phyloP scores from a whole-genome alignment of 139 green algal species.

The Chlorella sp. region DNA sequence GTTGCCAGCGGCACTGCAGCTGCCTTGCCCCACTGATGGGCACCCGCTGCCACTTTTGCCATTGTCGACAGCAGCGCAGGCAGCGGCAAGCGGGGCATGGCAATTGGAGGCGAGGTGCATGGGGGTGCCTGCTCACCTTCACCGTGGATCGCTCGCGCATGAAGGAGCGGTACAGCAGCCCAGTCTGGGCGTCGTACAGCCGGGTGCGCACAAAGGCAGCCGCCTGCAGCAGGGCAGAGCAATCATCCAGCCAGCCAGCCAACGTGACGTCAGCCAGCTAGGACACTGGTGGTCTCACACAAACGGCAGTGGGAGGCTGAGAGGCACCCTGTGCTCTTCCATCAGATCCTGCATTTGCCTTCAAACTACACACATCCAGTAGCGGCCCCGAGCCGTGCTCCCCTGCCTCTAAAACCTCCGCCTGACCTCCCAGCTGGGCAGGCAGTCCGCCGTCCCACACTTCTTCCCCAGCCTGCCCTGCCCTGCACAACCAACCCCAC shows the following conservation, averaged over 20 bases:
- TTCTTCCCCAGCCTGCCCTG: neutral
- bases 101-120: too few relatives aligned
- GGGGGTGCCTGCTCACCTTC: neutral
- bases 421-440: neutral
- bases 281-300: neutral
- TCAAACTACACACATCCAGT: neutral
- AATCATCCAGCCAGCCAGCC: neutral
- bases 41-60: neutral
- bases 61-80: neutral
- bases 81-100: neutral
- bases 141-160: constrained; percentile 61
- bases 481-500: neutral
- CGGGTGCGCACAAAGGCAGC: constrained; percentile 75
- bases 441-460: neutral
- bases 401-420: neutral
- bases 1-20: too few relatives aligned
- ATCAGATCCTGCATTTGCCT: neutral
- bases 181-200: constrained; percentile 70
- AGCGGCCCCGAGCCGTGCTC: too few relatives aligned
- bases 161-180: constrained; percentile 73
- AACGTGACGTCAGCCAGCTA: too few relatives aligned
- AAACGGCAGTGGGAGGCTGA: too few relatives aligned
- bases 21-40: too few relatives aligned
- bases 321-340: neutral
- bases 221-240: constrained; percentile 6